Conservation (phyloP, 1,284 basidiomycete genomes). For the Entoloma clypeatum region DNA sequence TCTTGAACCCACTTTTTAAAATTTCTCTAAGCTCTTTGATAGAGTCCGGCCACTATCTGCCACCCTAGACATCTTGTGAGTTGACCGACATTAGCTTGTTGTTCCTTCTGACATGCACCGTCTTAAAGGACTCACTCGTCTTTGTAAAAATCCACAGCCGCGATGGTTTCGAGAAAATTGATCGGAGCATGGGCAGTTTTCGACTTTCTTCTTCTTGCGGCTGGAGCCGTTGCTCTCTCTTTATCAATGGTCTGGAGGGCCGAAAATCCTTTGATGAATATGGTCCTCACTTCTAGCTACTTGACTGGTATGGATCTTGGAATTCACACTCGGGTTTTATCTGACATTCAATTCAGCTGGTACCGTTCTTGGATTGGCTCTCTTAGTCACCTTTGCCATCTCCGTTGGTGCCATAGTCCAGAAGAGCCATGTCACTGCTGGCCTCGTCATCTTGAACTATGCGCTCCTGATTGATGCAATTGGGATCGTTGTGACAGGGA, state of each 20-base stretch:
- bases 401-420: slow-evolving; percentile 70
- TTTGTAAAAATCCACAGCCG: slow-evolving; percentile 19
- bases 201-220: slow-evolving; percentile 64
- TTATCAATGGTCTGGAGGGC: slow-evolving; percentile 69
- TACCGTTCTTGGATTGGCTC: slow-evolving; percentile 60
- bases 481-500: slow-evolving; percentile 58
- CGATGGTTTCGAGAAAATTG: slow-evolving; percentile 69
- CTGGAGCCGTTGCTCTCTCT: slow-evolving; percentile 59
- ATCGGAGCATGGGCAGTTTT: slow-evolving; percentile 69
- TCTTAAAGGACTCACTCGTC: slow-evolving; percentile 2
- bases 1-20: slow-evolving; percentile 19
- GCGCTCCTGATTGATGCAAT: slow-evolving; percentile 59
- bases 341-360: slow-evolving; percentile 47
- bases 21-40: slow-evolving; percentile 28
- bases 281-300: slow-evolving; percentile 57
- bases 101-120: not conserved
- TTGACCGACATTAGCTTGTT: slow-evolving; percentile 1
- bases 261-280: slow-evolving; percentile 62
- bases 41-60: slow-evolving; percentile 22
- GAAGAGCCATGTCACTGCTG: slow-evolving; percentile 60
- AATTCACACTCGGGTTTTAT: too few species aligned
- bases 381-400: slow-evolving; percentile 65
- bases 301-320: slow-evolving; percentile 52
- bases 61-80: slow-evolving; percentile 19
- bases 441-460: slow-evolving; percentile 74